Conservation (phyloP, 352 stramenopile species). For the Globisporangium perplexum region DNA sequence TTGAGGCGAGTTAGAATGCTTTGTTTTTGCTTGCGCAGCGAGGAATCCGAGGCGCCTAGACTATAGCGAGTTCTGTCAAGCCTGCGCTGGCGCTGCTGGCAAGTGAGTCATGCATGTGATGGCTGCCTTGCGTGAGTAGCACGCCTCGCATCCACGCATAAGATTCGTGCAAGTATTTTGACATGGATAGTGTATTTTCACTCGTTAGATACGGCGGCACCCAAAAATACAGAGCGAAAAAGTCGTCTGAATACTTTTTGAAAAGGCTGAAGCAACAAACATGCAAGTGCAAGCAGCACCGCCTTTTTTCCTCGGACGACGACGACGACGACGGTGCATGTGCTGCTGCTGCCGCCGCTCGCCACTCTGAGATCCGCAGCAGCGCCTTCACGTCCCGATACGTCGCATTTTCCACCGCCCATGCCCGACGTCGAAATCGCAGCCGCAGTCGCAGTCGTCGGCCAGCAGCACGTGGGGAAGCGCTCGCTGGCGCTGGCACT, state of each 20-base stretch:
- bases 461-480: constrained; percentile 38
- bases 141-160: background rate
- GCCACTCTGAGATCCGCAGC: background rate
- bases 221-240: background rate
- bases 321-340: too few species aligned
- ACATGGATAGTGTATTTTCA: too few species aligned
- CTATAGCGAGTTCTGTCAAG: too few species aligned
- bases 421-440: background rate
- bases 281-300: background rate
- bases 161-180: background rate
- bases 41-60: too few species aligned
- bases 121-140: too few species aligned
- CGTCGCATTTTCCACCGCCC: background rate
- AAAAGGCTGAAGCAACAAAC: background rate
- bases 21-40: too few species aligned
- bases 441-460: constrained; percentile 27
- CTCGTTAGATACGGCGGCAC: too few species aligned
- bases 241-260: background rate
- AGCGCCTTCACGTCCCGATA: background rate
- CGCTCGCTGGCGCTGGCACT: constrained; percentile 43
- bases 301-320: background rate
- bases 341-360: too few species aligned
- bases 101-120: too few species aligned
- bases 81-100: too few species aligned
- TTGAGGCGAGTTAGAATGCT: too few species aligned